Conservation (phyloP, 495 filamentous ascomycete genomes). For the Penicillium subrubescens region DNA sequence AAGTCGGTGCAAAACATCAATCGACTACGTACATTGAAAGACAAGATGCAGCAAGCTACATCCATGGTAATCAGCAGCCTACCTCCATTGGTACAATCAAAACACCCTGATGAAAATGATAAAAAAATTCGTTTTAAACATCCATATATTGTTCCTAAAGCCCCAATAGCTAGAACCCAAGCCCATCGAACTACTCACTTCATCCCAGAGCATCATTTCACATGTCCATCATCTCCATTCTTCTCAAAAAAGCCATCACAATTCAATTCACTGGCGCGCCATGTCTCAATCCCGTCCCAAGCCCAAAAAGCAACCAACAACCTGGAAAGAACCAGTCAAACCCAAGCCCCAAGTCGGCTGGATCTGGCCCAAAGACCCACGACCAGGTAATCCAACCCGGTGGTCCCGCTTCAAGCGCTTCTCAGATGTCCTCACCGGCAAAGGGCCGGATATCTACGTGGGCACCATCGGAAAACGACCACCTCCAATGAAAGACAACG, state of each 20-base stretch:
- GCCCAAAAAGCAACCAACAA: constrained; percentile 1
- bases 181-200: background rate
- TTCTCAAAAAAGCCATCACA: background rate
- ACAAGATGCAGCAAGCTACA: no score
- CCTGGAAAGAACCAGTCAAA: constrained; percentile 7
- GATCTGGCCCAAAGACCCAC: constrained; percentile 47
- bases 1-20: background rate
- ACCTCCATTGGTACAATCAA: background rate
- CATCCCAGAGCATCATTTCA: background rate
- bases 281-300: background rate
- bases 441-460: constrained; percentile 49
- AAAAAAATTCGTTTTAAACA: background rate
- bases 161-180: background rate
- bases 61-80: background rate
- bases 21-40: background rate
- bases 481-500: background rate
- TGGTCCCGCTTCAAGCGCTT: constrained; percentile 42
- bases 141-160: background rate
- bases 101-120: background rate
- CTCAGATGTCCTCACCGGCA: constrained; percentile 39
- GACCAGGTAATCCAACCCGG: constrained; percentile 33
- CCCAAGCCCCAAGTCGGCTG: constrained; percentile 23
- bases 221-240: background rate
- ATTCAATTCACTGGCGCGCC: background rate
- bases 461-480: constrained; percentile 19